Conservation (phyloP, 371 early-diverging fungal species). For the Rhizopus delemar region DNA sequence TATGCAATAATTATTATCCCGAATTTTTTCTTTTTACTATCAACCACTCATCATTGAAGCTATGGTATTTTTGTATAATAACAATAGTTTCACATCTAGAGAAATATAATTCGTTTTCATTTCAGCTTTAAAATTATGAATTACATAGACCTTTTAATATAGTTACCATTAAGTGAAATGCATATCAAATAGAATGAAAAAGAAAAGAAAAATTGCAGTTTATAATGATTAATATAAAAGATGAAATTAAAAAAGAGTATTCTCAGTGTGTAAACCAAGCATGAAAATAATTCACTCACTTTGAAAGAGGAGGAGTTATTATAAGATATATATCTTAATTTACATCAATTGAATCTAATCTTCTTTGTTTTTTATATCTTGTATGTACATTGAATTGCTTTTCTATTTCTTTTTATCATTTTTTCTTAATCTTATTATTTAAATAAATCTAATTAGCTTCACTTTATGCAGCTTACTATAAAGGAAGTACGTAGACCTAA, state of each 20-base stretch:
- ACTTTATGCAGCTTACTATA: too few relatives aligned
- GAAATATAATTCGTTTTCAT: constrained; percentile 78
- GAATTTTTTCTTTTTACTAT: constrained; percentile 52
- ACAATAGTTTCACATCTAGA: constrained; percentile 68
- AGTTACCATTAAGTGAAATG: constrained; percentile 25
- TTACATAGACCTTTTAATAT: constrained; percentile 62
- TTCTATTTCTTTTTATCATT: too few relatives aligned
- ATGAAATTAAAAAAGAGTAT: not conserved
- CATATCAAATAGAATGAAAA: not conserved
- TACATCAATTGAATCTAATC: too few relatives aligned
- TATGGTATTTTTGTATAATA: constrained; percentile 76
- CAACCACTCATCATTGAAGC: constrained; percentile 87
- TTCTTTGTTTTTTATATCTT: too few relatives aligned
- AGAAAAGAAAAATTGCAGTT: not conserved
- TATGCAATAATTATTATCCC: not conserved
- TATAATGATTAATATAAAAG: too few relatives aligned
- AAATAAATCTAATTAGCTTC: too few relatives aligned
- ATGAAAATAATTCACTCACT: too few relatives aligned
- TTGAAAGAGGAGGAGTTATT: too few relatives aligned
- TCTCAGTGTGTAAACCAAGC: not conserved
- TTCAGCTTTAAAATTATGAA: constrained; percentile 69
- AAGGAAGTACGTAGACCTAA: too few relatives aligned
- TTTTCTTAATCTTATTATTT: too few relatives aligned
- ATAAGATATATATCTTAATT: too few relatives aligned
- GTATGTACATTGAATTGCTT: too few relatives aligned